Evolutionary conservation across 352 stramenopile species (phyloP), one percentile per base, ranked within the genome.

Genomic region (Pilasporangium apinafurcum): DNA sequence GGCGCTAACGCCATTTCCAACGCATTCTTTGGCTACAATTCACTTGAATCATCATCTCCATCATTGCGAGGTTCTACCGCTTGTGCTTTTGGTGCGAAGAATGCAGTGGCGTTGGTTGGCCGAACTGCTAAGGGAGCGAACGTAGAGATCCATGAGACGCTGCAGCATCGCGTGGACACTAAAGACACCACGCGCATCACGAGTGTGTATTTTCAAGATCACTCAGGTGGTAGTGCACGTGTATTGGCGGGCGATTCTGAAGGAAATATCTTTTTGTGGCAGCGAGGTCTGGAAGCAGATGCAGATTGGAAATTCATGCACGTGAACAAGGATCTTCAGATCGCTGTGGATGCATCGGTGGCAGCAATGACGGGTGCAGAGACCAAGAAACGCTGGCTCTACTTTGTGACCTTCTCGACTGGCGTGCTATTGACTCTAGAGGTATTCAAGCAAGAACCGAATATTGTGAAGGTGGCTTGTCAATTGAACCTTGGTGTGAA

Each of bases 171-270:
- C 21, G 49, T 65, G 12, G 21, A 44, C 9, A 61, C 53, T 0
- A 43, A 38, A 0, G 48, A 66, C 13, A 5, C 38, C 29, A 56
- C 75, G 41, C 68, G 57, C 37, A 55, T 86, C 34, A 85, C 72
- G 17, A 68, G 55, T 44, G 54, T 86, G 3, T 49, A 37, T 34
- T 29, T 88, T 21, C 36, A 36, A 3, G 35, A 26, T n/a, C 25
- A 44, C 29, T 48, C 14, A 25, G 17, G 21, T 8, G 18, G 7
- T 12, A 5, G 27, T 5, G 18, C 47, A 17, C 53, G 45, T 12
- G 65, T 88, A 21, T n/a, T 88, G 3, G 76, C 70, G 3, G 76
- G 72, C 6, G 70, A 88, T 49, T 79, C 72, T 35, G 59, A 81
- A 38, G 72, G 76, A 18, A 59, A 62, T 38, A 70, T 82, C n/a